These are phyloP conservation scores for Fusarium euwallaceae DNA, from an alignment of 2,329 filamentous ascomycete genomes.

Conservation along the genomic window DNA sequence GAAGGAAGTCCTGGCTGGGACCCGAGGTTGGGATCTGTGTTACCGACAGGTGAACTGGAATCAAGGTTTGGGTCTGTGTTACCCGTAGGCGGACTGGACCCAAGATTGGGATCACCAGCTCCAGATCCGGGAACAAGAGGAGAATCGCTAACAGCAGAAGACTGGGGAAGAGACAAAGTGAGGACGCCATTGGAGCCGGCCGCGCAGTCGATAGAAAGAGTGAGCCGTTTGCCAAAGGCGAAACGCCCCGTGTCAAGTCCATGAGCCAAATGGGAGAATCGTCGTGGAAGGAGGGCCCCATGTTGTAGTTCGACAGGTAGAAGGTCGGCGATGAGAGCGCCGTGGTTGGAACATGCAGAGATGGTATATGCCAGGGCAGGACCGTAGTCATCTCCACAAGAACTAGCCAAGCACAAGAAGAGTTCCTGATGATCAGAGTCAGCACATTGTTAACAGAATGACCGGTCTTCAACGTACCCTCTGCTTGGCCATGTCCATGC, in stretches of 20 bases:
- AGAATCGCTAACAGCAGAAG: background rate
- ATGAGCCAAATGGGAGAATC: constrained; percentile 9
- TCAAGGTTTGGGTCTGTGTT: background rate
- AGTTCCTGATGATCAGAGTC: constrained; percentile 41
- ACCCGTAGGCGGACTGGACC: background rate
- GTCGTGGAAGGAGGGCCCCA: constrained; percentile 17
- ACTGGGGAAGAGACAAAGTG: constrained; percentile 44
- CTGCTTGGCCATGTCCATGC: constrained; percentile 40
- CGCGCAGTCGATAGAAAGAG: constrained; percentile 46
- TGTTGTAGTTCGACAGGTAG: constrained; percentile 49
- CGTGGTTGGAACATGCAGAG: constrained; percentile 45
- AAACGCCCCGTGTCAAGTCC: constrained; percentile 21
- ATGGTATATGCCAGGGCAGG: constrained; percentile 47
- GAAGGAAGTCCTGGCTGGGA: background rate
- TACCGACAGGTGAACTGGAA: background rate
- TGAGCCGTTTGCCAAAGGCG: constrained; percentile 40
- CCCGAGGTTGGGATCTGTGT: background rate
- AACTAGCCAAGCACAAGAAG: constrained; percentile 49
- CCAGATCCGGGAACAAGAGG: background rate
- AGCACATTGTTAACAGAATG: constrained; percentile 25
- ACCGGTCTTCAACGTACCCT: constrained; percentile 32
- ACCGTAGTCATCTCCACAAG: constrained; percentile 49
- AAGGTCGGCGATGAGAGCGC: constrained; percentile 46
- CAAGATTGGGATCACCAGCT: constrained; percentile 5
- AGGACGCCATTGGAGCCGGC: constrained; percentile 51